phyloP scores from a whole-genome alignment of 176 grass and related monocot species.

The Elaeis guineensis region DNA sequence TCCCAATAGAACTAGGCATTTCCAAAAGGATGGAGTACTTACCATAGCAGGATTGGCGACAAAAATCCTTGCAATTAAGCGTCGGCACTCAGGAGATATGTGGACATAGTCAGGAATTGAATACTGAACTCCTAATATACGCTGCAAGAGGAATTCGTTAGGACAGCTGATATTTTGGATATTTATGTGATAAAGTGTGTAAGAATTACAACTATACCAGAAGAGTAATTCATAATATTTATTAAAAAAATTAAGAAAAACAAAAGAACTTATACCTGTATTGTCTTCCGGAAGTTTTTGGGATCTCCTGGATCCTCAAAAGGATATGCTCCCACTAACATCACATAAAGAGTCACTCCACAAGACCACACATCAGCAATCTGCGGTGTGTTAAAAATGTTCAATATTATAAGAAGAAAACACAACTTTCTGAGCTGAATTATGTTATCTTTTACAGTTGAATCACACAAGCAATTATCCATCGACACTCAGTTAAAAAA shows the following conservation, averaged over 20 bases:
- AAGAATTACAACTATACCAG: too few species aligned
- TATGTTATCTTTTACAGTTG: too few species aligned
- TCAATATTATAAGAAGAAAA: neutral
- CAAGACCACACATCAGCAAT: constrained; percentile 92
- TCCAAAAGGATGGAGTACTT: constrained; percentile 4
- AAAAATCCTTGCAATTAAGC: constrained; percentile 77
- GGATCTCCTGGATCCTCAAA: constrained; percentile 87
- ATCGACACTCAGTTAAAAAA: too few species aligned
- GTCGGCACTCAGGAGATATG: constrained; percentile 68
- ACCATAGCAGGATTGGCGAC: constrained; percentile 40
- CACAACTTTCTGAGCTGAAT: too few species aligned
- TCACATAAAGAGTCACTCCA: constrained; percentile 86
- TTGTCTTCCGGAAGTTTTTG: constrained; percentile 87
- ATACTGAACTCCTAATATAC: constrained; percentile 88
- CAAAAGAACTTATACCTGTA: constrained; percentile 41
- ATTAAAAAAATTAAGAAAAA: too few species aligned
- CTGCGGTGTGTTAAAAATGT: constrained; percentile 28
- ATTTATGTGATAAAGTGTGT: neutral
- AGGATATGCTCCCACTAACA: constrained; percentile 93
- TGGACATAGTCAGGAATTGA: constrained; percentile 94
- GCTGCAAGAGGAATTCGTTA: constrained; percentile 31
- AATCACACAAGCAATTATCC: too few species aligned
- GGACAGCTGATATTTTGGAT: constrained; percentile 5
- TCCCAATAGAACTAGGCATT: too few species aligned
- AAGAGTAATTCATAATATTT: too few species aligned